Conservation (phyloP, 208 protist genomes). For the Lotmaria passim region DNA sequence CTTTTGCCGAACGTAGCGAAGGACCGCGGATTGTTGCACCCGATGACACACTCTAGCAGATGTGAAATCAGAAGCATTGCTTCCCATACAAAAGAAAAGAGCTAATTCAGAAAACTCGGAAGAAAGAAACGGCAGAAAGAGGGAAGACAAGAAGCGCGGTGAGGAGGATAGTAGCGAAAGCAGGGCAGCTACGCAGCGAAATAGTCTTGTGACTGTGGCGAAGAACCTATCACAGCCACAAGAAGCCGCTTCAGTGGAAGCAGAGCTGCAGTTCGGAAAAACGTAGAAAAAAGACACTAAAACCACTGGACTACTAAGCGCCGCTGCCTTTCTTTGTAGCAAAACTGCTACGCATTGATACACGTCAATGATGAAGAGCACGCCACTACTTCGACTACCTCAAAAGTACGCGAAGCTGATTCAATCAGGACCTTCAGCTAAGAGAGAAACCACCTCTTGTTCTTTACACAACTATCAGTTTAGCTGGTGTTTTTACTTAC, state of each 20-base stretch:
- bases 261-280: conserved; percentile 16
- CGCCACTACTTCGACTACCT: no score
- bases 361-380: no score
- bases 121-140: conserved; percentile 16
- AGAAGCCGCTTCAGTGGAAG: no score
- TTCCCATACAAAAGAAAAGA: neutral
- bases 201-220: no score
- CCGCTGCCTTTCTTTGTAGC: neutral
- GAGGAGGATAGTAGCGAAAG: no score
- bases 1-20: conserved; percentile 37
- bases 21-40: conserved; percentile 35
- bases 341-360: no score
- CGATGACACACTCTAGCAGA: conserved; percentile 30
- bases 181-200: no score
- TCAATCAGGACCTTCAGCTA: no score
- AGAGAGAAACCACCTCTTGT: no score
- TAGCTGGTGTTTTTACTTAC: neutral
- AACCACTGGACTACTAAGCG: neutral
- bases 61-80: neutral
- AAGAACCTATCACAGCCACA: no score
- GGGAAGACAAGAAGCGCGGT: conserved; percentile 15
- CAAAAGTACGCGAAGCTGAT: no score
- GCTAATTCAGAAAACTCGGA: neutral
- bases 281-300: conserved; percentile 13
- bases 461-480: no score